Evolutionary conservation across 352 stramenopile genomes (phyloP).

Genomic region (Phytophthora podocarpi): DNA sequence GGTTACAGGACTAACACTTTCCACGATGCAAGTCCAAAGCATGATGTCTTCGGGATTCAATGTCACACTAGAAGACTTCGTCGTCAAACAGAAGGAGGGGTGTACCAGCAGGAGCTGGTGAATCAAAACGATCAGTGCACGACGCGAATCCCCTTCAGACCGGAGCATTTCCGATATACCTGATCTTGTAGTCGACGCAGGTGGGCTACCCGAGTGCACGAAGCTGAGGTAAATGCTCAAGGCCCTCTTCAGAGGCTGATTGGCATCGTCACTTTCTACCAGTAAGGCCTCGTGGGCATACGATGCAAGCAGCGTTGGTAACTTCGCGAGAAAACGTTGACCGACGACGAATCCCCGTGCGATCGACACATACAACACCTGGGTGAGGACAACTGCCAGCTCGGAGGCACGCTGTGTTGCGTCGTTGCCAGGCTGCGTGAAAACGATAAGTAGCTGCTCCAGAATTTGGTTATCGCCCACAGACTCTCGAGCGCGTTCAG

Average conservation of each 20-base stretch:
- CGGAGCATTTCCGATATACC: constrained; percentile 52
- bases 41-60: constrained; percentile 27
- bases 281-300: constrained; percentile 13
- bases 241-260: constrained; percentile 42
- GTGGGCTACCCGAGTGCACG: constrained; percentile 35
- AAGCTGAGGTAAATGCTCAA: constrained; percentile 64
- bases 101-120: constrained; percentile 27
- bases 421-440: constrained; percentile 47
- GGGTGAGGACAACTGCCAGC: constrained; percentile 47
- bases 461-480: constrained; percentile 68
- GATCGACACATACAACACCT: constrained; percentile 63
- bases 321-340: constrained; percentile 61
- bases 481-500: constrained; percentile 39
- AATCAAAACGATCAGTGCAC: constrained; percentile 25
- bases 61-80: background rate
- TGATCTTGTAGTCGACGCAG: constrained; percentile 28
- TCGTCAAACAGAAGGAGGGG: constrained; percentile 5
- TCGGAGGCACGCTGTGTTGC: constrained; percentile 17
- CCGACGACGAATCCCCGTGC: constrained; percentile 48
- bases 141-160: constrained; percentile 37
- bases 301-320: constrained; percentile 44
- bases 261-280: background rate
- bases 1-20: constrained; percentile 27
- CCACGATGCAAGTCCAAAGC: constrained; percentile 42
- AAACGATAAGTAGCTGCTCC: constrained; percentile 70